These are phyloP conservation scores for Russula sp. DNA, from an alignment of 768 basidiomycete species.

Conservation along the genomic window DNA sequence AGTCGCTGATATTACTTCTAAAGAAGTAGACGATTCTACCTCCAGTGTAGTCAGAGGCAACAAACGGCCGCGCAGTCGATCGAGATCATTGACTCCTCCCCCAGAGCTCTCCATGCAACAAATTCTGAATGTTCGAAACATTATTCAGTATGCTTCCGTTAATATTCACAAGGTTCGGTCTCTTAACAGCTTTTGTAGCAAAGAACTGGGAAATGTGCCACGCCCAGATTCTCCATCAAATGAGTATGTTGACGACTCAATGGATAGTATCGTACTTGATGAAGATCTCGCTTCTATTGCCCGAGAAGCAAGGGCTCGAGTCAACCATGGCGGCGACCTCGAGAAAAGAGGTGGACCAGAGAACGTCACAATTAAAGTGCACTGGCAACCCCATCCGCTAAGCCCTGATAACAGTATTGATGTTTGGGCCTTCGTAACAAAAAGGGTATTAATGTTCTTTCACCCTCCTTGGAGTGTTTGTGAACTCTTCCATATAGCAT, in stretches of 20 bases:
- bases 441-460: constrained; percentile 46
- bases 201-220: constrained; percentile 44
- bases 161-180: constrained; percentile 11
- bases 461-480: neutral
- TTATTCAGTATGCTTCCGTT: constrained; percentile 51
- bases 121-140: constrained; percentile 52
- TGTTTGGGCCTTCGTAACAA: constrained; percentile 54
- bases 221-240: constrained; percentile 50
- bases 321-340: constrained; percentile 30
- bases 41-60: constrained; percentile 20
- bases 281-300: constrained; percentile 64
- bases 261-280: constrained; percentile 51
- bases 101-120: constrained; percentile 56
- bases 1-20: constrained; percentile 37
- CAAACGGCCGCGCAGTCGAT: constrained; percentile 52
- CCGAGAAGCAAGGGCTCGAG: constrained; percentile 38
- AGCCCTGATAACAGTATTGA: constrained; percentile 42
- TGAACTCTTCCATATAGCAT: constrained; percentile 41
- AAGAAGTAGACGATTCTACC: constrained; percentile 38
- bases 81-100: constrained; percentile 73
- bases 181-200: constrained; percentile 37
- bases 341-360: constrained; percentile 37
- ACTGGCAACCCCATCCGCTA: constrained; percentile 65
- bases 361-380: constrained; percentile 52
- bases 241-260: constrained; percentile 44